These are phyloP conservation scores for Datura wrightii DNA, from an alignment of 257 asterid genomes.

Conservation along the genomic window DNA sequence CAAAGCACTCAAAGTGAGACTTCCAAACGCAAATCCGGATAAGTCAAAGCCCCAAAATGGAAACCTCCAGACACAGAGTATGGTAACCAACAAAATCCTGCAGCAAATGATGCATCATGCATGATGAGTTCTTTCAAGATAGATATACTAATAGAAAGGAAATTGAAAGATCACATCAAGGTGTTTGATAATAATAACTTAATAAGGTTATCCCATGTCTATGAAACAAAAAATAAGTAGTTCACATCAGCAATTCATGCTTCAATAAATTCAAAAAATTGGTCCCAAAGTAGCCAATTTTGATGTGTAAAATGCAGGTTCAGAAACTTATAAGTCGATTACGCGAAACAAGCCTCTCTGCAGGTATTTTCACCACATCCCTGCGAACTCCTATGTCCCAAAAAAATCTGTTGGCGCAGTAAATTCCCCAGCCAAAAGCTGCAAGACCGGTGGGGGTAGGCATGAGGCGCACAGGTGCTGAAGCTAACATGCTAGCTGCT, in stretches of 20 bases:
- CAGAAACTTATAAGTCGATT: neutral
- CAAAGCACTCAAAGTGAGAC: no score
- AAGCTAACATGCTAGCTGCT: constrained; percentile 61
- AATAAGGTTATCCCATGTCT: no score
- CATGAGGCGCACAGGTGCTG: constrained; percentile 73
- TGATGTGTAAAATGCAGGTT: neutral
- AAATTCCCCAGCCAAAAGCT: constrained; percentile 61
- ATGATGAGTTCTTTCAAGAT: neutral
- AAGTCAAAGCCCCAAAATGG: no score
- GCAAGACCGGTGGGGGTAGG: constrained; percentile 58
- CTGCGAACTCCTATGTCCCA: constrained; percentile 77
- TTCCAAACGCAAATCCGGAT: no score
- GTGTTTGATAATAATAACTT: neutral
- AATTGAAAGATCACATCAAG: neutral
- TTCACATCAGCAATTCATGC: neutral
- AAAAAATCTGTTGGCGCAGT: constrained; percentile 60
- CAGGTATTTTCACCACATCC: constrained; percentile 71
- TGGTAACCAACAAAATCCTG: neutral
- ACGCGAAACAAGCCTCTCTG: constrained; percentile 59
- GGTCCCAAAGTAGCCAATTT: neutral
- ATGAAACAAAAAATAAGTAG: no score
- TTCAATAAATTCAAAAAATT: neutral
- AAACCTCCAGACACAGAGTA: no score
- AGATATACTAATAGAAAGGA: neutral
- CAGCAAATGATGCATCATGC: neutral